Evolutionary conservation across 768 basidiomycete species (phyloP), one percentile per base, ranked within the genome.

Genomic region (Russula vinacea): DNA sequence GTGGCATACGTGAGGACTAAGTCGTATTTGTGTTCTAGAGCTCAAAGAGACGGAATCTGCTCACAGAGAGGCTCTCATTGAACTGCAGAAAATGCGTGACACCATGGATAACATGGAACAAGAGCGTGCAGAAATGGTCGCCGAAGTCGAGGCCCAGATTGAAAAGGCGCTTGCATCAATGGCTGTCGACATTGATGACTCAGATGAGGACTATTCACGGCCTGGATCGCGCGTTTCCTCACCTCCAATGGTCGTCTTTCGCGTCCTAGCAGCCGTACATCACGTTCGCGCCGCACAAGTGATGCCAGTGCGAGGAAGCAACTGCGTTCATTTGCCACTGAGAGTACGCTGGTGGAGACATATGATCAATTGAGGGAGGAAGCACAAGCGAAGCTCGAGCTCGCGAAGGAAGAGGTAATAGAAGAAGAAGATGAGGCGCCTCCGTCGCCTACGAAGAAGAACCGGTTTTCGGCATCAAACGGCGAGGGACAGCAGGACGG

Each of bases 91-190:
- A 66, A 96, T 97, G 94, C 84, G 84, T 67, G 81, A 84, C 10
- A 84, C 83, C 5, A 94, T 94, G 90, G 90, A 92, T 50, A 84
- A 76, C 71, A 92, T 94, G 91, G 92, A 94, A 73, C 77, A 84
- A 70, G 92, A 90, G 76, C 89, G 92, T 66, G 84, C 87, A 58
- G 88, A 88, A 71, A 91, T 92, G 92, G 87, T 94, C 47, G 90
- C 90, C n/a, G 92, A 94, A 76, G 91, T 94, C 26, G 92, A 94
- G 72, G 89, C 89, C 32, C 92, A 94, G 77, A 94, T 94, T 70
- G 92, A 93, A 74, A 82, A 88, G 62, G 92, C 92, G 0, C 79
- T 94, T 56, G 87, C 84, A 32, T 89, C 89, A 29, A 92, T 94
- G 90, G 86, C 87, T 29, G 87, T 92, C 64, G 89, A 87, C 68